Base-by-base conservation (phyloP, 2,329 filamentous ascomycete genomes). In the Intubia oerlemansii region DNA sequence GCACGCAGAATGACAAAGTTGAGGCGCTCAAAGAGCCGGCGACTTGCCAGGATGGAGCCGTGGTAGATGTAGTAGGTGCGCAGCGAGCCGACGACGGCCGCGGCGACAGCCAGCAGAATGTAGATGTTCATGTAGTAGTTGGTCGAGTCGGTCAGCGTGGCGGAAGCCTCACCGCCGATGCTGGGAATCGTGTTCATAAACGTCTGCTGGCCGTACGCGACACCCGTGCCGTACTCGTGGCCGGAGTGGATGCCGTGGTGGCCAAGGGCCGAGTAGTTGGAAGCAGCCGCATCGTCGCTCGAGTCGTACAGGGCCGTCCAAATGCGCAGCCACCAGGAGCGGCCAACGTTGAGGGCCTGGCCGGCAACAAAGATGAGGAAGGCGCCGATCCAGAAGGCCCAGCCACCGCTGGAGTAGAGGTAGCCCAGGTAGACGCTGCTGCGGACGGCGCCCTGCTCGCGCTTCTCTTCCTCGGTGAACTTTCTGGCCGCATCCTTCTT, bases 391-490 rank as follows among this genome's bases (percentile, higher is more conserved):
- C 74, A 80, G 39, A 66, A 67, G 10, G 52, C 42, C 38, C 56
- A 53, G 8, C 72, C 69, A 11, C 76, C 77, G 35, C 66, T 76
- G 15, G 69, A 65, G 8, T 55, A 56, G 10, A 84, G 47, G 41
- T 84, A 88, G 1, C 59, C 57, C 10, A 54, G 42, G 36, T 84
- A 85, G n/a, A 84, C 60, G 6, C 56, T 55, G 14, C 56, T 55
- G 39, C 72, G 72, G 18, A 85, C 67, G 5, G 69, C 62, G 1
- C 79, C 79, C 30, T 62, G 62, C 42, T 80, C 74, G 32, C 70
- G 62, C n/a, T 53, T 54, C 45, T 88, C 79, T 3, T 81, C 76
- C 42, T 81, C 70, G 16, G 78, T 65, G 38, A 84, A 85, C 45
- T 80, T 75, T 37, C 68, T 69, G 1, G 67, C 59, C 4, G 30